Evolutionary conservation across 306 rosid genomes (phyloP).

Genomic region (Adenanthera pavonina): DNA sequence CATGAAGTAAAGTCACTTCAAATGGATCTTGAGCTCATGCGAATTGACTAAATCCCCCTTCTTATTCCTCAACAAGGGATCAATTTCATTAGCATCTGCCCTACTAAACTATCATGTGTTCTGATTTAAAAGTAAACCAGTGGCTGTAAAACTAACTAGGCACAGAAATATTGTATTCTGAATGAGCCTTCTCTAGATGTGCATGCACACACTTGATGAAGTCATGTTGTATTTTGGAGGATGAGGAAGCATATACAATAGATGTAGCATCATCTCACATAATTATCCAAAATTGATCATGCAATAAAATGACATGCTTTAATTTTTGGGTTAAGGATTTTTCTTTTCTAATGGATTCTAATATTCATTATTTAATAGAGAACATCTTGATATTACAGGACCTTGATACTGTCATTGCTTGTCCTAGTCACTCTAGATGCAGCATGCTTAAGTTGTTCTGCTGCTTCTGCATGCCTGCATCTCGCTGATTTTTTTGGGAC

Average conservation of each 20-base stretch:
- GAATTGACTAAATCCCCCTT: neutral
- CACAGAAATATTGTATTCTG: neutral
- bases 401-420: neutral
- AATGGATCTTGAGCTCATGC: slow-evolving; percentile 26
- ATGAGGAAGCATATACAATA: slow-evolving; percentile 14
- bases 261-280: slow-evolving; percentile 11
- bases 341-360: neutral
- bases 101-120: slow-evolving; percentile 21
- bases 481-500: neutral
- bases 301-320: neutral
- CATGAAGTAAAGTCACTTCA: neutral
- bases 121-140: slow-evolving; percentile 19
- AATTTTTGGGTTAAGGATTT: neutral
- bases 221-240: slow-evolving; percentile 28
- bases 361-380: neutral
- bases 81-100: slow-evolving; percentile 12
- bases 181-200: slow-evolving; percentile 21
- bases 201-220: slow-evolving; percentile 27
- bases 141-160: slow-evolving; percentile 14
- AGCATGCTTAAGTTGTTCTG: neutral
- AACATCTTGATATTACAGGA: slow-evolving; percentile 2
- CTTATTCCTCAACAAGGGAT: slow-evolving; percentile 8
- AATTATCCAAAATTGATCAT: neutral
- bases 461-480: neutral
- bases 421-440: neutral